Evolutionary conservation across 805 yeast genomes (phyloP).

Genomic region (Ogataea chonburiensis): DNA sequence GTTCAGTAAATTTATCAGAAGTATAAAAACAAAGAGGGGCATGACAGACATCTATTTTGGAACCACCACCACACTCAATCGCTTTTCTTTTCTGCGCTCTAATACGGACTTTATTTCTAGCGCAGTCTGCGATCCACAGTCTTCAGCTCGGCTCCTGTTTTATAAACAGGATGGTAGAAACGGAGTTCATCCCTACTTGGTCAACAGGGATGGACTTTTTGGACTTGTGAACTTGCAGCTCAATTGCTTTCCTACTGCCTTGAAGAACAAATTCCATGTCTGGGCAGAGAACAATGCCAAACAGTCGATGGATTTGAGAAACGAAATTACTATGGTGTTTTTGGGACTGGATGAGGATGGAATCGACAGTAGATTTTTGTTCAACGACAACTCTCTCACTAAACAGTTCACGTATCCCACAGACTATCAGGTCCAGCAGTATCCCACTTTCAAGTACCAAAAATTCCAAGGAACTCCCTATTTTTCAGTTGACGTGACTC

Average conservation of each 20-base stretch:
- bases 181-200: conserved; percentile 21
- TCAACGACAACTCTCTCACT: conserved; percentile 22
- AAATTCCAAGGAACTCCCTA: conserved; percentile 61
- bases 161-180: conserved; percentile 32
- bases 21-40: conserved; percentile 6
- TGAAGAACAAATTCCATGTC: conserved; percentile 14
- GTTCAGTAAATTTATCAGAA: conserved; percentile 6
- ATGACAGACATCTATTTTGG: conserved; percentile 31
- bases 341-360: conserved; percentile 48
- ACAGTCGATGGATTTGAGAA: conserved; percentile 12
- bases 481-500: conserved; percentile 59
- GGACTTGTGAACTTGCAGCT: conserved; percentile 18
- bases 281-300: conserved; percentile 27
- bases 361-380: conserved; percentile 18
- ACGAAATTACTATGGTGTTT: conserved; percentile 38
- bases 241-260: conserved; percentile 12
- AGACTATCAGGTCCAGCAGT: conserved; percentile 1
- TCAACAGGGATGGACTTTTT: conserved; percentile 5
- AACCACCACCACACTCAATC: conserved; percentile 46
- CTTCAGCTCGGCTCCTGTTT: conserved; percentile 49
- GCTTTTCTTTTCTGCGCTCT: conserved; percentile 63
- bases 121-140: conserved; percentile 7
- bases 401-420: conserved; percentile 13
- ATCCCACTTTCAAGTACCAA: conserved; percentile 20
- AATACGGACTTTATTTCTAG: conserved; percentile 47